Evolutionary conservation across 305 asterid genomes (phyloP), one percentile per base, ranked within the genome.

Genomic region (Rubia balearica): DNA sequence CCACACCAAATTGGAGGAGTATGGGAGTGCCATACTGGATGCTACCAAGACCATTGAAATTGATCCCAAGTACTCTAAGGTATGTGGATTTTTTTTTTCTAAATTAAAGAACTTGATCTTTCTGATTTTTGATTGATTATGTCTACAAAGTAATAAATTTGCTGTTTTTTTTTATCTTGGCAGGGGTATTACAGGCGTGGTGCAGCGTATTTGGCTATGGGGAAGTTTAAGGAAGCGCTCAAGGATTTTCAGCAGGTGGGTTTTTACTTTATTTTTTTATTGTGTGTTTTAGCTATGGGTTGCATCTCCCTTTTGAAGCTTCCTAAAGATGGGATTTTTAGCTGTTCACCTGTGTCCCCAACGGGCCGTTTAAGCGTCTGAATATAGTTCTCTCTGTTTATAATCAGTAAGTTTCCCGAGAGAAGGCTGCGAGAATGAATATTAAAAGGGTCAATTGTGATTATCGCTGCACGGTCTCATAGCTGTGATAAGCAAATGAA

Each of bases 161-260:
- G 16, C 43, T 49, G 42, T n/a, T n/a, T n/a, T n/a, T 21, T 61
- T 71, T 76, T 72, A 46, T 70, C 17, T 61, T 69, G 84, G 79
- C 83, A 94, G 99, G 97, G 97, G 42, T 91, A 88, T 77, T 94
- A 94, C 73, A 91, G 98, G 85, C 85, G 98, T 33, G 98, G 99
- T 21, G 99, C 98, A 11, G 96, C 99, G 8, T 78, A 87, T 80
- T 70, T 94, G 85, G 91, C 95, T 24, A 89, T 94, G 99, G 99
- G 97, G 67, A 94, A 91, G 84, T 91, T 94, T 78, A 94, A 89
- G 77, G 97, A 89, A 0, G 96, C 98, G 71, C 92, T 94, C 27
- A 91, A 94, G 87, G 96, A 94, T 84, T 89, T 94, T 77, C 99
- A 89, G 73, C 98, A 88, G 82, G 98, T 94, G 61, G 77, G 55